A percentile compares a stretch with the other conserved stretches of the same genome.
These are phyloP conservation scores for Zygoascus hellenicus DNA, from an alignment of 1,139 yeast genomes.

Conservation along the genomic window DNA sequence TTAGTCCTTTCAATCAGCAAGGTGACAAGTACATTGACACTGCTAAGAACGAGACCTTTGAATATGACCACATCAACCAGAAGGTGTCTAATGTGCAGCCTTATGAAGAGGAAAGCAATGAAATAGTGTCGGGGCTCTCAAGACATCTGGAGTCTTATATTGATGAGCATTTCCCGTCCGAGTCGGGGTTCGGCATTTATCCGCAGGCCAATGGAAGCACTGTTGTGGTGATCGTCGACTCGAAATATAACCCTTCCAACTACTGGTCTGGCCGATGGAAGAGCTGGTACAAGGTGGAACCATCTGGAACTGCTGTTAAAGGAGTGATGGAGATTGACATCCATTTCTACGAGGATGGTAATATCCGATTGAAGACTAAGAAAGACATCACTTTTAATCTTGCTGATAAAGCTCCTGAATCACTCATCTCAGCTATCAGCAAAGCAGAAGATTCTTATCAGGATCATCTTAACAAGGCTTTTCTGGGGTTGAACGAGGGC, in stretches of 20 bases:
- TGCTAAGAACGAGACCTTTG: slow-evolving; percentile 46
- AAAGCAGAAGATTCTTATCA: slow-evolving; percentile 59
- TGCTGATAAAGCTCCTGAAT: slow-evolving; percentile 19
- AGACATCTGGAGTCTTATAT: slow-evolving; percentile 37
- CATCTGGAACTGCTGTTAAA: slow-evolving; percentile 33
- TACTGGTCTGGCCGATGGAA: slow-evolving; percentile 91
- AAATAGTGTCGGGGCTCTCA: slow-evolving; percentile 21
- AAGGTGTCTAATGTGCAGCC: slow-evolving; percentile 43
- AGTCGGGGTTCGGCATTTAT: slow-evolving; percentile 42
- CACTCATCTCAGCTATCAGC: slow-evolving; percentile 48
- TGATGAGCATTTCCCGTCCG: slow-evolving; percentile 42
- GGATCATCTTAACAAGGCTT: slow-evolving; percentile 53
- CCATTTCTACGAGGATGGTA: slow-evolving; percentile 95
- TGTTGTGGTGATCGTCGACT: slow-evolving; percentile 60
- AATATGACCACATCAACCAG: slow-evolving; percentile 51
- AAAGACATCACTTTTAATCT: slow-evolving; percentile 35
- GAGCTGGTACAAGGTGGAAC: slow-evolving; percentile 51
- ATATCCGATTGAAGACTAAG: slow-evolving; percentile 66
- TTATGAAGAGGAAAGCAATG: slow-evolving; percentile 14
- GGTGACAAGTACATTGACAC: slow-evolving; percentile 46
- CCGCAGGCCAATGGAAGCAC: slow-evolving; percentile 47
- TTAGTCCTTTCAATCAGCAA: slow-evolving; percentile 43
- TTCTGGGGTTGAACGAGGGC: slow-evolving; percentile 68
- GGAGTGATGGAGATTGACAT: slow-evolving; percentile 67
- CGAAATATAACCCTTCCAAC: slow-evolving; percentile 66